Base-by-base conservation (phyloP, 371 early-diverging fungal genomes). In the Mortierella sp. region DNA sequence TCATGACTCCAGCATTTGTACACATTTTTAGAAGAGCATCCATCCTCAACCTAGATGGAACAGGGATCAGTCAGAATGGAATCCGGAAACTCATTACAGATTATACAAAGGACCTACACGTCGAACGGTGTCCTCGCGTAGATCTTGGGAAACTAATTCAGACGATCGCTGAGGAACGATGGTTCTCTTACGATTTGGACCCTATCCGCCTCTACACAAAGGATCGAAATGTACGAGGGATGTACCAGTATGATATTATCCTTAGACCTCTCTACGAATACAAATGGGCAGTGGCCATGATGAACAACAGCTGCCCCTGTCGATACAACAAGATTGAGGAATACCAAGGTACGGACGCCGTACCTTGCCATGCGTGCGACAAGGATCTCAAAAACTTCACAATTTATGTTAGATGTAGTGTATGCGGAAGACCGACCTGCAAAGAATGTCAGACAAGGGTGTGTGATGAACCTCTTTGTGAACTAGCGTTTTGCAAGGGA, bases 201-300 rank as follows among this genome's bases (percentile, higher is more conserved):
- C 64, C 57, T 46, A 56, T 64, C 44, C 46, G 57, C 29, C 52
- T 64, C 57, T 64, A 64, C 19, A 64, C 57, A 57, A 64, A 53
- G 64, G 12, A 47, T 12, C 16, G 44, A 19, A 23, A 30, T 19
- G 4, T 9, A 56, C 46, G 47, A 6, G 64, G 64, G 26, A 29
- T 0, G 21, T 26, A 25, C 28, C 56, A 64, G 14, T 26, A 28
- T 53, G 3, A 9, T 0, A 57, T 45, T 28, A 64, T 64, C 29
- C 1, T 0, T 16, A 46, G 56, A 47, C 64, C 64, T 0, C 53
- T 64, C 46, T 45, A 5, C 28, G 64, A 64, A 29, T 64, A 64
- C 48, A 43, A 15, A 21, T 52, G 48, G 48, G 62, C 62, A n/a
- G 62, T 61, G n/a, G 51, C 50, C 48, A 57, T 64, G 64, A 29